Conservation (phyloP, 2,329 filamentous ascomycete genomes). For the Talaromyces funiculosus region DNA sequence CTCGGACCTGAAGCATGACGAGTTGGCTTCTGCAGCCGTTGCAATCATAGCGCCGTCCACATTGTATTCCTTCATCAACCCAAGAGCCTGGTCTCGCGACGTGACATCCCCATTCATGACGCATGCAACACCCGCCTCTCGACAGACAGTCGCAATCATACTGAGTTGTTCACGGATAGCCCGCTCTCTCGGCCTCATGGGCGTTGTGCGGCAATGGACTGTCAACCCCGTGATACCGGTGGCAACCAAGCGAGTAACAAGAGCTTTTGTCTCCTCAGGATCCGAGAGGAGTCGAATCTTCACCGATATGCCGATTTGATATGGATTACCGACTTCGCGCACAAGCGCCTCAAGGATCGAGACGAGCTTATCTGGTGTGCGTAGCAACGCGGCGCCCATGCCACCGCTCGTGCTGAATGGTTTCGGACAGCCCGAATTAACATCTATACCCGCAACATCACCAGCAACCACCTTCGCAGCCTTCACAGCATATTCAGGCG, state of each 20-base stretch:
- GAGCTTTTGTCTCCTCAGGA: conserved; percentile 64
- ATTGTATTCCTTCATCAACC: conserved; percentile 70
- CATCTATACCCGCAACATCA: conserved; percentile 89
- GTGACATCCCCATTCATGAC: conserved; percentile 93
- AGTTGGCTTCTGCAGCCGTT: conserved; percentile 82
- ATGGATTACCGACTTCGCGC: conserved; percentile 66
- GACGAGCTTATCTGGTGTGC: conserved; percentile 75
- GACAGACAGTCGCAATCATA: conserved; percentile 78
- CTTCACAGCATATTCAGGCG: conserved; percentile 73
- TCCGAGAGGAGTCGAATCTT: conserved; percentile 88
- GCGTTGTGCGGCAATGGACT: conserved; percentile 90
- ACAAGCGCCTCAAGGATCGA: conserved; percentile 81
- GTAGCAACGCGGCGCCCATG: conserved; percentile 89
- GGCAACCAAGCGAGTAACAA: conserved; percentile 71
- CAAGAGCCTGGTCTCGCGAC: conserved; percentile 63
- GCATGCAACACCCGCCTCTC: conserved; percentile 80
- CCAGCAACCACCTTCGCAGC: conserved; percentile 77
- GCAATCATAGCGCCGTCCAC: conserved; percentile 97
- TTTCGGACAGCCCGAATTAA: conserved; percentile 98
- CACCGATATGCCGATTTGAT: conserved; percentile 88
- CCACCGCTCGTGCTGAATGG: conserved; percentile 89
- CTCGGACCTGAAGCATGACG: conserved; percentile 71
- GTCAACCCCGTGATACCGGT: conserved; percentile 92
- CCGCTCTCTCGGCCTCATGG: conserved; percentile 85
- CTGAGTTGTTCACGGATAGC: conserved; percentile 79